Evolutionary conservation across 2,329 filamentous ascomycete species (phyloP), one percentile per base, ranked within the genome.

Genomic region (Uncinocarpus reesii): DNA sequence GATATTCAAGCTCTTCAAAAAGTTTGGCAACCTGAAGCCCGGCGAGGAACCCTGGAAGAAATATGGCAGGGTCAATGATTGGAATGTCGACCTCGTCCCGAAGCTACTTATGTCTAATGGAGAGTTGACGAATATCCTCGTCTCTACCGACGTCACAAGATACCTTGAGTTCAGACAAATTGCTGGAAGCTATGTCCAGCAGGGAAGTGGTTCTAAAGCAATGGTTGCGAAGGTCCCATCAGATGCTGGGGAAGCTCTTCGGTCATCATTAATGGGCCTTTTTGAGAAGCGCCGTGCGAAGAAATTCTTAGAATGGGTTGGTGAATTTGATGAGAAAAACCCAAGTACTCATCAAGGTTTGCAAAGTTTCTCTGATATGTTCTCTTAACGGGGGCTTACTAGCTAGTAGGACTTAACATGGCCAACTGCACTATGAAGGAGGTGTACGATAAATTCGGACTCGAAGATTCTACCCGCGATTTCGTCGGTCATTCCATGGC

Each of bases 401-500:
- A 38, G 21, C 15, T 35, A 5, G 5, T 55, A 89, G 90, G 89
- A 52, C 77, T 96, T 56, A 81, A 92, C 68, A 74, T 98, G 55
- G 75, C 76, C 62, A 77, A 71, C 52, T 83, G 78, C 72, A 90
- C 86, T 51, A 95, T 96, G 89, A 93, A 87, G 76, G 90, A 95
- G n/a, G 85, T 98, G 31, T 98, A 93, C 64, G 89, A 96, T 73
- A 95, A 96, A 69, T 98, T 95, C 60, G 85, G 88, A 50, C 83
- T 98, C 53, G 92, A 98, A 72, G 64, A 83, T 18, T 77, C 80
- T 51, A 98, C 92, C 57, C 83, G 86, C 60, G 92, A 98, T 71
- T 98, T 98, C 65, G 85, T 96, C 60, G 92, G 92, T 56, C 92
- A 98, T 70, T 87, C 90, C 60, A 98, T 98, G 92, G 92, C 92